These are phyloP conservation scores for Trypanosoma lewisi DNA, from an alignment of 208 protist genomes.

Conservation along the genomic window DNA sequence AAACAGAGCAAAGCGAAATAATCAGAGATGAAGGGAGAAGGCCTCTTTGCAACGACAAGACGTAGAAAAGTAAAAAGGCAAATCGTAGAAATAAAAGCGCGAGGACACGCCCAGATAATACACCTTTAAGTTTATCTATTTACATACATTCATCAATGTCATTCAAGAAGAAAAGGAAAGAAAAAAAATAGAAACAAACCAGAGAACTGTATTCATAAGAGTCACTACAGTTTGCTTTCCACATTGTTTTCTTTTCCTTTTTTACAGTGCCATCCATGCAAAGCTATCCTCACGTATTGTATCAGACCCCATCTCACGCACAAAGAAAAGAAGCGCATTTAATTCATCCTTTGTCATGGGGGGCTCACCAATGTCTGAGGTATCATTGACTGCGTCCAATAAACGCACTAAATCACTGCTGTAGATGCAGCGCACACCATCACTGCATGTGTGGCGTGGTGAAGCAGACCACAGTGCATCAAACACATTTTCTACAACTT, in stretches of 20 bases:
- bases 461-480: slow-evolving; percentile 32
- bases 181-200: not conserved
- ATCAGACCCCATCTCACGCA: slow-evolving; percentile 20
- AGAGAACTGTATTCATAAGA: no score
- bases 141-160: not conserved
- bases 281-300: slow-evolving; percentile 42
- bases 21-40: not conserved
- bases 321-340: slow-evolving; percentile 31
- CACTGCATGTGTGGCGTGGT: slow-evolving; percentile 8
- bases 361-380: slow-evolving; percentile 10
- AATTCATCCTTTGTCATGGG: slow-evolving; percentile 31
- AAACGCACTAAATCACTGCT: not conserved
- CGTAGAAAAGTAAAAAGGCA: not conserved
- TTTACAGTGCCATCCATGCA: slow-evolving; percentile 19
- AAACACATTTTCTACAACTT: slow-evolving; percentile 28
- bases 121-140: not conserved
- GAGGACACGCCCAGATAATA: not conserved
- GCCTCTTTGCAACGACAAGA: no score
- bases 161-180: no score
- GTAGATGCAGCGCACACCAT: slow-evolving; percentile 21
- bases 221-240: no score
- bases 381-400: not conserved
- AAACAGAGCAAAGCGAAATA: not conserved
- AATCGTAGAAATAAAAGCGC: not conserved
- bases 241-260: slow-evolving; percentile 8